These are phyloP conservation scores for Xanthoconium stramineum DNA, from an alignment of 768 basidiomycete species.

Conservation along the genomic window DNA sequence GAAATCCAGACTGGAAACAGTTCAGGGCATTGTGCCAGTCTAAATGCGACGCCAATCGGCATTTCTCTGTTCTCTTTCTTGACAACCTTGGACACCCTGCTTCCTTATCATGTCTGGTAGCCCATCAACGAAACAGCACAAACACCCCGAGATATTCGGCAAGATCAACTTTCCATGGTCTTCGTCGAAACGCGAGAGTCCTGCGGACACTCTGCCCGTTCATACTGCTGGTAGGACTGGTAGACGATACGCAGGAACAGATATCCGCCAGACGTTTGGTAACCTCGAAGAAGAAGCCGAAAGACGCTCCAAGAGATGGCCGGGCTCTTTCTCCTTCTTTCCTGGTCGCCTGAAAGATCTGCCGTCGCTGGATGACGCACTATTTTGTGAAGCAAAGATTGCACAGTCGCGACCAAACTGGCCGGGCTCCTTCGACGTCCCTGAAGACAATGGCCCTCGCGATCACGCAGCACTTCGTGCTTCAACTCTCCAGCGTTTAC, in stretches of 20 bases:
- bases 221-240: not conserved
- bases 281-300: conserved; percentile 10
- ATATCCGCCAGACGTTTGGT: conserved; percentile 1
- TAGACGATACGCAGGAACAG: not conserved
- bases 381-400: conserved; percentile 26
- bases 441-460: conserved; percentile 14
- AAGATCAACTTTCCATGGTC: not conserved
- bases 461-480: conserved; percentile 14
- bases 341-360: conserved; percentile 7
- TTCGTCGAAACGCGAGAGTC: not conserved
- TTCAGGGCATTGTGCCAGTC: not conserved
- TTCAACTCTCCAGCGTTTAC: not conserved
- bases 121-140: conserved; percentile 7
- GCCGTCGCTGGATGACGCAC: conserved; percentile 19
- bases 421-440: conserved; percentile 21
- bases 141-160: not conserved
- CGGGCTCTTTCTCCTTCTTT: conserved; percentile 15
- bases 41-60: not conserved
- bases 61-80: not conserved
- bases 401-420: conserved; percentile 24
- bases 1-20: conserved; percentile 3
- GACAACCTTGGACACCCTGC: not conserved
- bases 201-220: not conserved
- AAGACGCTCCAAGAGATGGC: conserved; percentile 4
- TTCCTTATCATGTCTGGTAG: conserved; percentile 10